phyloP scores from a whole-genome alignment of 2,329 filamentous ascomycete species.

The Cyphellophora attinorum region DNA sequence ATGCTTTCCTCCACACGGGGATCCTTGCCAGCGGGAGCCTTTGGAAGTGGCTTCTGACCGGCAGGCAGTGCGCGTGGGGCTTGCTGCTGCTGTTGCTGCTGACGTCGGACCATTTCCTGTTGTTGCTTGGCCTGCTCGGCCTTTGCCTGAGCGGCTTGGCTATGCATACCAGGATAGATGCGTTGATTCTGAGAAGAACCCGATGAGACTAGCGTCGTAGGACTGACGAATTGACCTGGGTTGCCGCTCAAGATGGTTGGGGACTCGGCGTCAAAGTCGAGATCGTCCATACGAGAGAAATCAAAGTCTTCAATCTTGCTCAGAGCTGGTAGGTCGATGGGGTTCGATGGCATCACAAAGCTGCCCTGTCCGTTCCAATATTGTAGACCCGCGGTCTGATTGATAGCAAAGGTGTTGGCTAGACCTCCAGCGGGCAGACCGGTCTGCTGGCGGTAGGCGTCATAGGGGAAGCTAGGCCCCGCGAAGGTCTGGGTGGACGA shows the following conservation, averaged over 20 bases:
- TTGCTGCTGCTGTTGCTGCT: constrained; percentile 35
- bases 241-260: constrained; percentile 57
- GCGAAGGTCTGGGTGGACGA: constrained; percentile 45
- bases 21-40: constrained; percentile 40
- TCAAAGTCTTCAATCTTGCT: constrained; percentile 51
- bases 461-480: constrained; percentile 88
- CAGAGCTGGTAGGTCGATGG: constrained; percentile 18
- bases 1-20: constrained; percentile 85
- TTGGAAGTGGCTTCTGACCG: constrained; percentile 19
- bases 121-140: constrained; percentile 55
- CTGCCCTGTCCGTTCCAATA: constrained; percentile 27
- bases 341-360: constrained; percentile 32
- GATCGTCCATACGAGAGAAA: constrained; percentile 46
- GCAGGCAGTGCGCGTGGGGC: constrained; percentile 22
- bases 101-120: constrained; percentile 49
- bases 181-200: constrained; percentile 50
- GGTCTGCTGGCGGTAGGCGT: constrained; percentile 90
- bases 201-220: constrained; percentile 54
- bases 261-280: constrained; percentile 62
- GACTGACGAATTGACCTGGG: constrained; percentile 56
- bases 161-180: constrained; percentile 89
- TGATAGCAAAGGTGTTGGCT: constrained; percentile 69
- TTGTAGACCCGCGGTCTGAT: constrained; percentile 42
- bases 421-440: constrained; percentile 79
- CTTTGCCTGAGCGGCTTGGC: constrained; percentile 69